Evolutionary conservation across 164 flowering plant genomes (phyloP).

Genomic region (Chimonanthus salicifolius): DNA sequence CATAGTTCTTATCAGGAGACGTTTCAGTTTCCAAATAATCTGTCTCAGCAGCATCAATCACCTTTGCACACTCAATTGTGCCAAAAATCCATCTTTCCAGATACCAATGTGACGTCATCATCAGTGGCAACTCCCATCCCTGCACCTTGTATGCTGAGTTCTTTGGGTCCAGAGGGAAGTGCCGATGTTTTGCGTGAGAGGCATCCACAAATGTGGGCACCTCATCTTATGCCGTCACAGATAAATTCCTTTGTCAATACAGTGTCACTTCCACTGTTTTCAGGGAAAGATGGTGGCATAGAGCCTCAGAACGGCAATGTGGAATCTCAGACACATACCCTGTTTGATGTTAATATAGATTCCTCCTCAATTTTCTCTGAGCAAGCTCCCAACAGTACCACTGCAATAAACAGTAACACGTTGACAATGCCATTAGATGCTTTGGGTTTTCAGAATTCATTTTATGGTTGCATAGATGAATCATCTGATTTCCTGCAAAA

Average conservation of each 20-base stretch:
- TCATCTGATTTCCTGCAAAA: conserved; percentile 55
- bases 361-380: conserved; percentile 53
- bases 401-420: conserved; percentile 42
- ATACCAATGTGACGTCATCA: conserved; percentile 36
- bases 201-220: conserved; percentile 45
- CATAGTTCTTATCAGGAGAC: conserved; percentile 36
- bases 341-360: conserved; percentile 58
- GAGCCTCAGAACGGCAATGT: conserved; percentile 44
- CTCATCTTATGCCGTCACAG: conserved; percentile 39
- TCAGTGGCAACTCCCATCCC: conserved; percentile 31
- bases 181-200: conserved; percentile 28
- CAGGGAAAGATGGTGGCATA: conserved; percentile 21
- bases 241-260: conserved; percentile 13
- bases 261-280: conserved; percentile 14
- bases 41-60: conserved; percentile 45
- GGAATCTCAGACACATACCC: conserved; percentile 47
- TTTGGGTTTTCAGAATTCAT: conserved; percentile 55
- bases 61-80: conserved; percentile 35
- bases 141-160: conserved; percentile 42
- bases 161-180: conserved; percentile 19
- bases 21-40: conserved; percentile 41
- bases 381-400: conserved; percentile 37
- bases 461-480: conserved; percentile 54
- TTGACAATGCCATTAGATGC: conserved; percentile 43
- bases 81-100: conserved; percentile 44